These are phyloP conservation scores for Nitzschia putrida DNA, from an alignment of 108 stramenopile genomes.

Conservation along the genomic window DNA sequence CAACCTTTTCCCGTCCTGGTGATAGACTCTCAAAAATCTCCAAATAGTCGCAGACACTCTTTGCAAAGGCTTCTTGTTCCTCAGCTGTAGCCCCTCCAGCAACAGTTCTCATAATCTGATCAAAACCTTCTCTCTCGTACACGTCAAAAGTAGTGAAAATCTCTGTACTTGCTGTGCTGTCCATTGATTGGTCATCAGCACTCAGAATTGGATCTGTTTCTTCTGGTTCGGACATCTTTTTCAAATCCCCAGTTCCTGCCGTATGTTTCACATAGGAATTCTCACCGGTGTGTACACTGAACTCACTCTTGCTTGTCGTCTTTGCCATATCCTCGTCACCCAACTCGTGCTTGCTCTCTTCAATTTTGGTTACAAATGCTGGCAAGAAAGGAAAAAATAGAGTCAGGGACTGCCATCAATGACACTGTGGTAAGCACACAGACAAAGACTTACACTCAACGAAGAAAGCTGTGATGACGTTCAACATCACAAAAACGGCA, in stretches of 20 bases:
- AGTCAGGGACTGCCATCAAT: neutral
- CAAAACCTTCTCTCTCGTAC: slow-evolving; percentile 56
- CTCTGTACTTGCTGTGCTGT: slow-evolving; percentile 28
- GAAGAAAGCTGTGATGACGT: slow-evolving; percentile 65
- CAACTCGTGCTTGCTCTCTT: slow-evolving; percentile 18
- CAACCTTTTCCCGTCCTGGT: slow-evolving; percentile 45
- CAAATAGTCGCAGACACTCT: slow-evolving; percentile 42
- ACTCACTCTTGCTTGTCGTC: slow-evolving; percentile 10
- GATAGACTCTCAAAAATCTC: slow-evolving; percentile 55
- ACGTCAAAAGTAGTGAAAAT: slow-evolving; percentile 47
- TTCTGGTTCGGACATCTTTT: slow-evolving; percentile 13
- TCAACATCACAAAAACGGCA: slow-evolving; percentile 49
- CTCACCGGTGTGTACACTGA: slow-evolving; percentile 14
- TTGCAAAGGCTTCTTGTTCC: slow-evolving; percentile 40
- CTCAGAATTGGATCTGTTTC: slow-evolving; percentile 15
- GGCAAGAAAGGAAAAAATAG: neutral
- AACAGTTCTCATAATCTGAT: slow-evolving; percentile 51
- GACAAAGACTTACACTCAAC: slow-evolving; percentile 45
- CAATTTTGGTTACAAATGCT: slow-evolving; percentile 52
- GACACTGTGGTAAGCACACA: neutral
- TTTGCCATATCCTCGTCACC: neutral
- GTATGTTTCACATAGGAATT: slow-evolving; percentile 6
- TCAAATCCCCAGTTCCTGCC: neutral
- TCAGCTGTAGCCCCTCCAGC: slow-evolving; percentile 25
- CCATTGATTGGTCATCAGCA: slow-evolving; percentile 30